Percentiles rank a stretch among this genome's conserved stretches.
phyloP scores from a whole-genome alignment of 1,284 basidiomycete genomes.

The Volvariella surrecta region DNA sequence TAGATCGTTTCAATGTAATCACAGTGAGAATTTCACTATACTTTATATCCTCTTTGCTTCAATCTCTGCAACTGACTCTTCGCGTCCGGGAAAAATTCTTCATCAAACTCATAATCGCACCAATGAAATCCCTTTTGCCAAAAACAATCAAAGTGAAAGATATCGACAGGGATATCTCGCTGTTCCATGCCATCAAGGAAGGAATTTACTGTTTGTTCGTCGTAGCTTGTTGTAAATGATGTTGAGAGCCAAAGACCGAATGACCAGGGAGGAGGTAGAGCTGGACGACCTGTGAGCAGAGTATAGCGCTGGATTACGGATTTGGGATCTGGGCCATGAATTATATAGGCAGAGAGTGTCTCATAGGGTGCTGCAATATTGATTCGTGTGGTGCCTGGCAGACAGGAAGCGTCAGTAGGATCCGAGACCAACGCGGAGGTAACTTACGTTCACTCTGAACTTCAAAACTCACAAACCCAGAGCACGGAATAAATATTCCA shows the following conservation, averaged over 20 bases:
- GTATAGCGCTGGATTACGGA: constrained; percentile 41
- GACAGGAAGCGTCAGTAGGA: background rate
- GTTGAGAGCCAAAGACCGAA: constrained; percentile 59
- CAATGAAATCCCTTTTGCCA: constrained; percentile 50
- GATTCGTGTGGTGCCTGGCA: constrained; percentile 31
- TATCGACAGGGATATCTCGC: constrained; percentile 42
- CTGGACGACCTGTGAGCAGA: constrained; percentile 40
- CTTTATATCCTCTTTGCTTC: constrained; percentile 38
- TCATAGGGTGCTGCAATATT: constrained; percentile 47
- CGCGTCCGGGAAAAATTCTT: constrained; percentile 50
- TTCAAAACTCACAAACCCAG: constrained; percentile 34
- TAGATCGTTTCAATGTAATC: background rate
- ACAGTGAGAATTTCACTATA: constrained; percentile 2
- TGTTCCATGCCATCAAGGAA: constrained; percentile 52
- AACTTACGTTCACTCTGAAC: constrained; percentile 21
- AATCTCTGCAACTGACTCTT: constrained; percentile 42
- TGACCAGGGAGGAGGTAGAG: constrained; percentile 50
- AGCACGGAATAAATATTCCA: constrained; percentile 50
- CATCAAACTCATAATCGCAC: constrained; percentile 55
- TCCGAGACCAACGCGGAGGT: background rate
- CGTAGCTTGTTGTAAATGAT: constrained; percentile 51
- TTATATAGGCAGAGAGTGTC: constrained; percentile 44
- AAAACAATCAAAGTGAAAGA: constrained; percentile 58
- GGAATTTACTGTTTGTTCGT: constrained; percentile 44
- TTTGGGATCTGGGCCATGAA: constrained; percentile 38